Percentiles rank a stretch among this genome's conserved stretches.
These are phyloP conservation scores for Boletus bicolor DNA, from an alignment of 768 basidiomycete genomes.

Conservation along the genomic window DNA sequence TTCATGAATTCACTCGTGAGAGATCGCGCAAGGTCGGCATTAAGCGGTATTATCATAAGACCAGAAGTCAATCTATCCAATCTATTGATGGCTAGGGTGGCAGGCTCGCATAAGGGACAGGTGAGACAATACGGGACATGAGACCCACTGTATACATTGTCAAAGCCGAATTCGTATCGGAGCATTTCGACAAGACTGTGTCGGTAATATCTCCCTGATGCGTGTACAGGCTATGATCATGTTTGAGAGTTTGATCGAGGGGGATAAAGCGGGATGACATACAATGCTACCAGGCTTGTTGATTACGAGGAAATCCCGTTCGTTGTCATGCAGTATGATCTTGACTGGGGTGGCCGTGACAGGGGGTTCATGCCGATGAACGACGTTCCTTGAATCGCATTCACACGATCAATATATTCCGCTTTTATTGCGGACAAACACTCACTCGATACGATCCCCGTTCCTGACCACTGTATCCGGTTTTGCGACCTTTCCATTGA, in stretches of 20 bases:
- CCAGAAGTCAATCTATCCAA: slow-evolving; percentile 94
- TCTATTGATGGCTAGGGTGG: slow-evolving; percentile 79
- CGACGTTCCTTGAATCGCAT: slow-evolving; percentile 64
- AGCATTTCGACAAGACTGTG: slow-evolving; percentile 89
- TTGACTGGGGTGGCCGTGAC: slow-evolving; percentile 81
- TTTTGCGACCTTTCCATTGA: slow-evolving; percentile 85
- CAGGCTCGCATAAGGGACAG: background rate
- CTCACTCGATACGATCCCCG: slow-evolving; percentile 89
- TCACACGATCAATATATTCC: background rate
- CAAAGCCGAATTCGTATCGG: slow-evolving; percentile 75
- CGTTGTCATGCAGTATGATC: slow-evolving; percentile 72
- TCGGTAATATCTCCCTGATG: slow-evolving; percentile 84
- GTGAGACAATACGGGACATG: background rate
- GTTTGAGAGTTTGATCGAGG: background rate
- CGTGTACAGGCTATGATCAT: slow-evolving; percentile 74
- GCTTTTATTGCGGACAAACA: slow-evolving; percentile 13
- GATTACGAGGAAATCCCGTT: slow-evolving; percentile 84
- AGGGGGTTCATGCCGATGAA: slow-evolving; percentile 96
- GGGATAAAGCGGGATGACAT: slow-evolving; percentile 37
- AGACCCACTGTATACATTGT: slow-evolving; percentile 78
- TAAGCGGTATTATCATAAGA: slow-evolving; percentile 88
- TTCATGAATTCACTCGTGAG: slow-evolving; percentile 80
- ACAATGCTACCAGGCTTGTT: slow-evolving; percentile 98
- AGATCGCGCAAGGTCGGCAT: slow-evolving; percentile 59
- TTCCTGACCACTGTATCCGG: slow-evolving; percentile 77